Conservation (phyloP, 352 stramenopile species). For the Halophytophthora batemanensis region DNA sequence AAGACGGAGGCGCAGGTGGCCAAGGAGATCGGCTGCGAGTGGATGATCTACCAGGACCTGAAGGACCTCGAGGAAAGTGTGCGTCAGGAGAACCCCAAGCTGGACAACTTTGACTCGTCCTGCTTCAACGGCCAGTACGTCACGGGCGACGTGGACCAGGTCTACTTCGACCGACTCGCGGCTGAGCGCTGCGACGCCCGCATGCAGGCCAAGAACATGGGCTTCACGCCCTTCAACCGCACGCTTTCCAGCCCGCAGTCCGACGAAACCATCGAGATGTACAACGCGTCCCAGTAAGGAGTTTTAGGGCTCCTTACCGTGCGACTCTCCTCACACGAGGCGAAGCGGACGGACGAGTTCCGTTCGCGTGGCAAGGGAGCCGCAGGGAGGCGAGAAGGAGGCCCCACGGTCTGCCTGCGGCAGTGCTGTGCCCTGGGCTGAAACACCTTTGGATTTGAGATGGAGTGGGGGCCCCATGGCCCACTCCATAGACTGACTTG, state of each 20-base stretch:
- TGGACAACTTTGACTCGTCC: constrained; percentile 93
- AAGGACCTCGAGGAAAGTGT: constrained; percentile 91
- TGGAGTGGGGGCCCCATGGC: too few relatives aligned
- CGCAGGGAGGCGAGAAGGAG: too few relatives aligned
- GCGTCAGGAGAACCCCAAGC: constrained; percentile 61
- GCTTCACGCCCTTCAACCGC: constrained; percentile 68
- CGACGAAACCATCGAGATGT: constrained; percentile 87
- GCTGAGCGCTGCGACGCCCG: constrained; percentile 75
- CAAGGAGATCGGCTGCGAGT: constrained; percentile 93
- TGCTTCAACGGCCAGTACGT: constrained; percentile 98
- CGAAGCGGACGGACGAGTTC: too few relatives aligned
- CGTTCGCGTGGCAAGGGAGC: too few relatives aligned
- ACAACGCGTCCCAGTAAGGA: constrained; percentile 81
- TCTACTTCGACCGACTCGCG: constrained; percentile 82
- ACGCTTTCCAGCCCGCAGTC: constrained; percentile 77
- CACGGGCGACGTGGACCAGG: constrained; percentile 89
- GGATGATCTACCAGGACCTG: constrained; percentile 93
- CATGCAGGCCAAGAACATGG: constrained; percentile 86
- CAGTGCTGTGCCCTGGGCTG: too few relatives aligned
- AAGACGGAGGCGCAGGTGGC: constrained; percentile 94
- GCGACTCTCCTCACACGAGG: constrained; percentile 2
- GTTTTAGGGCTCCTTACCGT: constrained; percentile 4
- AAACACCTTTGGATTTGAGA: too few relatives aligned
- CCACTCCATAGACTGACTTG: constrained; percentile 34
- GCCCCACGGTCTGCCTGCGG: too few relatives aligned